Percentiles rank a stretch among this genome's conserved stretches.
These are phyloP conservation scores for Myriosclerotinia scirpicola DNA, from an alignment of 2,329 filamentous ascomycete genomes.

Conservation along the genomic window DNA sequence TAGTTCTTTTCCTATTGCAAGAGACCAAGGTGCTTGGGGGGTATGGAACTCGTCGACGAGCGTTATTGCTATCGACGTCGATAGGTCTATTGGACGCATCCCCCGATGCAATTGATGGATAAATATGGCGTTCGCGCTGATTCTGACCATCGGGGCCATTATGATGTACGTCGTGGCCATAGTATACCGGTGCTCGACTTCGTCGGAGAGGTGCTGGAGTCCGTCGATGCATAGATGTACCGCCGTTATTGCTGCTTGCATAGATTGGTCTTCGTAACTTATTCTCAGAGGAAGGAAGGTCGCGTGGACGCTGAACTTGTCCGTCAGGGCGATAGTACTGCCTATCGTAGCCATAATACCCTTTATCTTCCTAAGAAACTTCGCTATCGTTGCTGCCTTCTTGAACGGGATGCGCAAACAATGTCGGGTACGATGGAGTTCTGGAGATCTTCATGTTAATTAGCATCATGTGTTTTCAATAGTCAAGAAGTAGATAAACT, in stretches of 20 bases:
- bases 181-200: neutral
- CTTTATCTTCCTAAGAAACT: neutral
- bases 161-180: neutral
- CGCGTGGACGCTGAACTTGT: too few species aligned
- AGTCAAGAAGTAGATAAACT: neutral
- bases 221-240: neutral
- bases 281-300: neutral
- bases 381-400: neutral
- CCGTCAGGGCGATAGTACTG: too few species aligned
- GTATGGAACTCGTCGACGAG: neutral
- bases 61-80: too few species aligned
- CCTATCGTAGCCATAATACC: neutral
- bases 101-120: too few species aligned
- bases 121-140: too few species aligned
- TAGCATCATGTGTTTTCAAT: neutral
- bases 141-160: neutral
- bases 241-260: neutral
- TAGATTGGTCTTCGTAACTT: too few species aligned
- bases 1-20: neutral
- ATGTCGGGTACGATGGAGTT: neutral
- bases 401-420: neutral
- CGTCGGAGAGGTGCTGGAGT: neutral
- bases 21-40: too few species aligned
- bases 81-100: too few species aligned
- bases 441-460: neutral